Evolutionary conservation across 805 yeast species (phyloP), one percentile per base, ranked within the genome.

Genomic region (Yarrowia keelungensis): DNA sequence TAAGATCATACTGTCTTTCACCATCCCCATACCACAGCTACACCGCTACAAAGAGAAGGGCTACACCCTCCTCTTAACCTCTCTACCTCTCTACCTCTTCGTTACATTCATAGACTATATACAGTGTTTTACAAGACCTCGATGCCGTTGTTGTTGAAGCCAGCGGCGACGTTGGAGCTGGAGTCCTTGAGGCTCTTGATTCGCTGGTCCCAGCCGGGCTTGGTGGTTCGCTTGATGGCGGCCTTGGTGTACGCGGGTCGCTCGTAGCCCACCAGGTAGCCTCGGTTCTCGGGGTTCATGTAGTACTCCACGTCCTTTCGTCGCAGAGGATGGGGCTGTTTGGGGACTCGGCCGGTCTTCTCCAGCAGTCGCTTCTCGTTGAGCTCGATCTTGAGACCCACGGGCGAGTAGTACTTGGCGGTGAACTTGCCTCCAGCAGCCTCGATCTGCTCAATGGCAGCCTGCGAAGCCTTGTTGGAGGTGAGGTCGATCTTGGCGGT

Each of bases 241-340:
- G 35, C 68, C 71, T 39, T 51, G 39, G 49, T 39, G 56, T n/a
- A 50, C 47, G n/a, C 7, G 12, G 69, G 66, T 66, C 69, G 66
- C 62, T 50, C 41, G 50, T 36, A 54, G 62, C 68, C 74, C 16
- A 73, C 74, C 71, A 73, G 79, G 76, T 91, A 94, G 8, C 99
- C 99, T 72, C 92, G 85, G 75, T 86, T 87, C 45, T 82, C 87
- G 1, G 84, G 83, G 76, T 87, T 84, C 61, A 92, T 86, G 80
- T 95, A 94, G 78, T 83, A 91, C 69, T 86, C 86, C 69, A 94
- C 87, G 75, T 89, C 92, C 79, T 91, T 89, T 79, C 90, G 86
- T 73, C 86, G 87, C 9, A 89, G 89, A 14, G 99, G 99, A 78
- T 92, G 86, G 1, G 98, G 92, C 66, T 86, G 87, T 72, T 91